Evolutionary conservation across 441 rosid genomes (phyloP).

Genomic region (Viola pubescens): DNA sequence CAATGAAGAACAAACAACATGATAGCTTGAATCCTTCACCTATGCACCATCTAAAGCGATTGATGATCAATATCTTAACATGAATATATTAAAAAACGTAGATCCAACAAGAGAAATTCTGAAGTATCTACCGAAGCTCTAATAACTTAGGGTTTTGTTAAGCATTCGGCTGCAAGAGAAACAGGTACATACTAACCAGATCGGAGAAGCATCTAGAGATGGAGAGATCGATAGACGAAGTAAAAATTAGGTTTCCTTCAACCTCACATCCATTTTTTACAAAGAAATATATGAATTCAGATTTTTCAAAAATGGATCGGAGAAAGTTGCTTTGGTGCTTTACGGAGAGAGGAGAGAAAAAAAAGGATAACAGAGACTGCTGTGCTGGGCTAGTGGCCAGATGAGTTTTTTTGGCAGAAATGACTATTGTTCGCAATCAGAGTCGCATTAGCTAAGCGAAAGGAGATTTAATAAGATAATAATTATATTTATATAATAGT

Average conservation of each 20-base stretch:
- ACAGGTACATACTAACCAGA: constrained; percentile 17
- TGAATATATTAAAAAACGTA: constrained; percentile 14
- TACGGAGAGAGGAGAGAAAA: constrained; percentile 15
- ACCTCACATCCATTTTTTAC: too few relatives aligned
- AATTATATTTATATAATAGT: too few relatives aligned
- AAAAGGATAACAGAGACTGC: not conserved
- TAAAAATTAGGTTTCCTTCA: constrained; percentile 21
- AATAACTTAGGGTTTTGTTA: constrained; percentile 32
- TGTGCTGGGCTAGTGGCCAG: not conserved
- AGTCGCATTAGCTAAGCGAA: too few relatives aligned
- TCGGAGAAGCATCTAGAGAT: constrained; percentile 9
- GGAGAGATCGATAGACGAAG: not conserved
- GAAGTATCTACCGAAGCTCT: constrained; percentile 18
- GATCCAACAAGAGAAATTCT: constrained; percentile 19
- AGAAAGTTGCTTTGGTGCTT: not conserved
- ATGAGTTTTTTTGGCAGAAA: constrained; percentile 4
- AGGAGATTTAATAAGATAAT: too few relatives aligned
- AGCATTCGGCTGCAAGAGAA: too few relatives aligned
- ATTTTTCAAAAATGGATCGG: constrained; percentile 19
- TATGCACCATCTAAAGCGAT: constrained; percentile 15
- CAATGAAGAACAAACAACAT: too few relatives aligned
- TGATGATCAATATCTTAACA: constrained; percentile 16
- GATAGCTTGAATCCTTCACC: constrained; percentile 23
- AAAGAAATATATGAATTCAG: too few relatives aligned
- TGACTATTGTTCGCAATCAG: not conserved